These are phyloP conservation scores for Mucor indicus DNA, from an alignment of 371 early-diverging fungal genomes.

Conservation along the genomic window DNA sequence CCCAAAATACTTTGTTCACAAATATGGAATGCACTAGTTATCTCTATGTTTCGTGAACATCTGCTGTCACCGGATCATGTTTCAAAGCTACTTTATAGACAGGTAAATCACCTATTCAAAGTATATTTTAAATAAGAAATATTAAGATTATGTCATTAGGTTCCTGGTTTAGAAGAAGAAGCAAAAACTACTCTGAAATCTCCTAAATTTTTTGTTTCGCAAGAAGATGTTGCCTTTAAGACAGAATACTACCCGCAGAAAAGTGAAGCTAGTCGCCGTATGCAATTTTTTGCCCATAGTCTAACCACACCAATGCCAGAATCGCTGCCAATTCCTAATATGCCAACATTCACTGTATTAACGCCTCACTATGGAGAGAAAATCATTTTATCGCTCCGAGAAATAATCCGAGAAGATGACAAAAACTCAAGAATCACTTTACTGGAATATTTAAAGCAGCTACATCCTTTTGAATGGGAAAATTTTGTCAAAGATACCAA, in stretches of 20 bases:
- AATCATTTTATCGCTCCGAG: constrained; percentile 76
- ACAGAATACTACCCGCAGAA: constrained; percentile 74
- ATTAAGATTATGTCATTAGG: neutral
- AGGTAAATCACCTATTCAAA: too few species aligned
- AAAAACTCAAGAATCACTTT: constrained; percentile 75
- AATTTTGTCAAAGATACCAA: constrained; percentile 89
- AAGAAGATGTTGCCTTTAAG: constrained; percentile 75
- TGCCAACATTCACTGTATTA: constrained; percentile 87
- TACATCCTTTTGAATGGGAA: constrained; percentile 84
- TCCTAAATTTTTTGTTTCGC: constrained; percentile 80
- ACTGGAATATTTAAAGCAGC: constrained; percentile 81
- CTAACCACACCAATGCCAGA: constrained; percentile 83
- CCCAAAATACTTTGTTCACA: constrained; percentile 79
- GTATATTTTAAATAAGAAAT: neutral
- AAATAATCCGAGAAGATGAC: constrained; percentile 84
- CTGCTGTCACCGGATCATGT: constrained; percentile 74
- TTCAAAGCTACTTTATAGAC: constrained; percentile 72
- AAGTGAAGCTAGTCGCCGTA: constrained; percentile 83
- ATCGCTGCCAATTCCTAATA: constrained; percentile 76
- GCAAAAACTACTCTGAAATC: constrained; percentile 65
- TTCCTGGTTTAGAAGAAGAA: constrained; percentile 34
- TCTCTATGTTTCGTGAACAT: constrained; percentile 85
- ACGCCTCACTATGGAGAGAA: constrained; percentile 89
- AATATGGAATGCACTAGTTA: constrained; percentile 87
- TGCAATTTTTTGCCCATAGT: constrained; percentile 86